A percentile compares a stretch with the other conserved stretches of the same genome.
Conservation (phyloP, 1,284 basidiomycete genomes). For the Trichosporon ovoides region DNA sequence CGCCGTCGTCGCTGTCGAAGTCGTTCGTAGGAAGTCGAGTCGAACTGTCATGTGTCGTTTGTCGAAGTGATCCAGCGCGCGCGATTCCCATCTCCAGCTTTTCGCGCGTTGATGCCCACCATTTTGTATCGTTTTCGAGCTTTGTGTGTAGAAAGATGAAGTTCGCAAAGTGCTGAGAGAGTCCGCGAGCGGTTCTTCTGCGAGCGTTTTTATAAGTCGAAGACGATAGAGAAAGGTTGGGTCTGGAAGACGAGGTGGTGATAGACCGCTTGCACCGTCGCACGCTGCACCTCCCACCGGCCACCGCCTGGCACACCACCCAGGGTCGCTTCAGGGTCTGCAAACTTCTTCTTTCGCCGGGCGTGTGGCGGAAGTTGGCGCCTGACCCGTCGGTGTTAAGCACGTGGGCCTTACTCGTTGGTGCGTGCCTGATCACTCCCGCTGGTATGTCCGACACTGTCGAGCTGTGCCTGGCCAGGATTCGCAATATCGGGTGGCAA, state of each 20-base stretch:
- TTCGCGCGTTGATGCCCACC: slow-evolving; percentile 1
- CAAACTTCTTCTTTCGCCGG: neutral
- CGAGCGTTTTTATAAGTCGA: slow-evolving; percentile 3
- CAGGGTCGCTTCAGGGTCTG: neutral
- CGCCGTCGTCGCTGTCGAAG: neutral
- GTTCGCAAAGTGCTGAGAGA: slow-evolving; percentile 6
- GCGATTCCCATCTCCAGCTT: neutral
- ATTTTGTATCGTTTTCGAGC: slow-evolving; percentile 7
- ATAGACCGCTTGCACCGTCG: neutral
- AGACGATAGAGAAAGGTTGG: neutral
- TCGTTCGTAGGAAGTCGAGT: neutral
- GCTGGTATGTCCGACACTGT: neutral
- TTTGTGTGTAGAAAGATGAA: neutral
- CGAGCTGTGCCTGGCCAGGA: neutral
- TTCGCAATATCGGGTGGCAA: neutral
- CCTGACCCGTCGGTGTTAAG: neutral
- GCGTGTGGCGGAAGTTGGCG: slow-evolving; percentile 1
- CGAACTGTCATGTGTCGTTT: neutral
- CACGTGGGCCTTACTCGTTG: neutral
- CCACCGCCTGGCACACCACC: neutral
- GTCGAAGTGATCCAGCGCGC: neutral
- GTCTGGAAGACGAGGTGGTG: neutral
- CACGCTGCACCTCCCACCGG: neutral
- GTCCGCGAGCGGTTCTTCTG: slow-evolving; percentile 4
- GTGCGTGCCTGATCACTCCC: neutral